Percentiles rank a stretch among this genome's conserved stretches.
phyloP scores from a whole-genome alignment of 495 filamentous ascomycete species.

The Penicillium cinerascens region DNA sequence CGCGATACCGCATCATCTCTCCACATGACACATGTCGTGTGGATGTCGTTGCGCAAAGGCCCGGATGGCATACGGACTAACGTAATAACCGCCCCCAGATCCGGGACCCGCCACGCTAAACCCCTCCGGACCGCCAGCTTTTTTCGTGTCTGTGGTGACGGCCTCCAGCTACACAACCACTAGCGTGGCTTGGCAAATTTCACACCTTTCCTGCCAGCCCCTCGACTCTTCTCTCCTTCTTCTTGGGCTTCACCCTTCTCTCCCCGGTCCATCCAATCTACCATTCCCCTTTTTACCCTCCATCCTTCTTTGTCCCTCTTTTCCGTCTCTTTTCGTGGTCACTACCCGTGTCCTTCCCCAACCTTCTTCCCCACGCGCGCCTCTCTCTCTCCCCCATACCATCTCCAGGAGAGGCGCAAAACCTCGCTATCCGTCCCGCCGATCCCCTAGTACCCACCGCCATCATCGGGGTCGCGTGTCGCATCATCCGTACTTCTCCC shows the following conservation, averaged over 20 bases:
- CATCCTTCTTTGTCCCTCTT: constrained; percentile 8
- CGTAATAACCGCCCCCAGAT: constrained; percentile 44
- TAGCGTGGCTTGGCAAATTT: constrained; percentile 47
- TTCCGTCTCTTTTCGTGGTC: constrained; percentile 12
- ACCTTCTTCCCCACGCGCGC: constrained; percentile 1
- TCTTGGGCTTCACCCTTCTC: constrained; percentile 23
- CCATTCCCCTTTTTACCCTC: constrained; percentile 7
- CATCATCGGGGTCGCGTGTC: neutral
- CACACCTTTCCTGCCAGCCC: constrained; percentile 45
- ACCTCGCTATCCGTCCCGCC: neutral
- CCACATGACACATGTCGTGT: no score
- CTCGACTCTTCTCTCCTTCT: constrained; percentile 43
- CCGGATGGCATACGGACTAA: no score
- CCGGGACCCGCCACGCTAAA: constrained; percentile 35
- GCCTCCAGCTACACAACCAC: constrained; percentile 47
- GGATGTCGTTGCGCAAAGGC: no score
- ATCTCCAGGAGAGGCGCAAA: neutral
- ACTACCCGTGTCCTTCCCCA: constrained; percentile 4
- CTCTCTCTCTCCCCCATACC: neutral
- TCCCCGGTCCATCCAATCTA: constrained; percentile 6
- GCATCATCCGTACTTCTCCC: neutral
- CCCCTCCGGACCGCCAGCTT: constrained; percentile 36
- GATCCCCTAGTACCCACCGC: neutral
- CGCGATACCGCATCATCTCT: no score
- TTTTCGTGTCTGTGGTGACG: constrained; percentile 29